A percentile compares a stretch with the other conserved stretches of the same genome.
Evolutionary conservation across 805 yeast species (phyloP).

Genomic region (Phaffomyces thermotolerans): DNA sequence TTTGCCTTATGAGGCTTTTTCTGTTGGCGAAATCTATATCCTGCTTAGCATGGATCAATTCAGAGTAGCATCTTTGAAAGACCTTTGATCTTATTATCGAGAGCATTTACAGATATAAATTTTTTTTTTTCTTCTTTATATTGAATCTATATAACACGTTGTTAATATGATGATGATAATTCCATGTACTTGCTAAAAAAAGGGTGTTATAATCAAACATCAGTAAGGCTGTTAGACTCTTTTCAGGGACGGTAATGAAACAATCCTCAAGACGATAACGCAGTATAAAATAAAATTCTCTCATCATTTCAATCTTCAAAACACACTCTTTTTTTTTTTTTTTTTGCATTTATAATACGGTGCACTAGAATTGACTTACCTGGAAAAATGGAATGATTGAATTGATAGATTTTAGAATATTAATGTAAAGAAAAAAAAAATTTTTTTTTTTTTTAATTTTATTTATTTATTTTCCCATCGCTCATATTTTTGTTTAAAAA

Average conservation of each 20-base stretch:
- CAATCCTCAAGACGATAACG: constrained; percentile 30
- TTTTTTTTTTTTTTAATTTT: too few species aligned
- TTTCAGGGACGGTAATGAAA: constrained; percentile 27
- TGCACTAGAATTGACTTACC: too few species aligned
- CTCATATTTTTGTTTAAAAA: too few species aligned
- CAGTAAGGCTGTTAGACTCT: constrained; percentile 11
- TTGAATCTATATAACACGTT: too few species aligned
- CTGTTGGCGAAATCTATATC: constrained; percentile 21
- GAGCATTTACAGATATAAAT: neutral
- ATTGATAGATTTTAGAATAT: too few species aligned
- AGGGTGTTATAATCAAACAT: neutral
- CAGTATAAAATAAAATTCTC: constrained; percentile 22
- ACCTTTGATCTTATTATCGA: neutral
- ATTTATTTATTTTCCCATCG: too few species aligned
- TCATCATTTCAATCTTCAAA: constrained; percentile 13
- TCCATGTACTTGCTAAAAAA: too few species aligned
- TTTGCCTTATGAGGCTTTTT: constrained; percentile 11
- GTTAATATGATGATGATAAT: too few species aligned
- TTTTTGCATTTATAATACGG: too few species aligned
- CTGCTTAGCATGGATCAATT: constrained; percentile 13
- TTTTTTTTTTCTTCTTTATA: too few species aligned
- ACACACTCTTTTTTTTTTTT: neutral
- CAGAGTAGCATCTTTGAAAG: constrained; percentile 2
- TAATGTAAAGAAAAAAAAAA: too few species aligned
- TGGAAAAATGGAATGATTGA: too few species aligned